Evolutionary conservation across 495 filamentous ascomycete genomes (phyloP).

Genomic region (Darksidea phi): DNA sequence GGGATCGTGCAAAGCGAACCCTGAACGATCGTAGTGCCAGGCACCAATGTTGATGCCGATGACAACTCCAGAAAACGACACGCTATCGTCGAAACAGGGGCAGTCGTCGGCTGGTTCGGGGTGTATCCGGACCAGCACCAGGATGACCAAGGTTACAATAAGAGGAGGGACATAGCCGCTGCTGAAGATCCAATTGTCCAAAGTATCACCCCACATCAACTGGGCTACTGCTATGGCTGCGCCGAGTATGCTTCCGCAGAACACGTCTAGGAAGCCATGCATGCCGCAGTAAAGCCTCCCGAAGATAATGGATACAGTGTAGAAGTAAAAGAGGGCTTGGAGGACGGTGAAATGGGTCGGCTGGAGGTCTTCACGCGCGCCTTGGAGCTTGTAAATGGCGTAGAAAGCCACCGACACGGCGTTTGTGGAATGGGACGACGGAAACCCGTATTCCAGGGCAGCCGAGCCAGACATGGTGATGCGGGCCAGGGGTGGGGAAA

Average conservation of each 20-base stretch:
- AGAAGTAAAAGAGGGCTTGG: conserved; percentile 70
- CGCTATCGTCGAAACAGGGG: conserved; percentile 95
- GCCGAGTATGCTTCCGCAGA: conserved; percentile 74
- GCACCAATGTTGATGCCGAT: conserved; percentile 75
- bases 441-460: conserved; percentile 94
- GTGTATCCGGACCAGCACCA: conserved; percentile 80
- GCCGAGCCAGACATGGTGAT: conserved; percentile 97
- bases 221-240: conserved; percentile 66
- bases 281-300: conserved; percentile 96
- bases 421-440: conserved; percentile 95
- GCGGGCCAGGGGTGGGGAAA: conserved; percentile 88
- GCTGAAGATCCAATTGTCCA: conserved; percentile 65
- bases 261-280: conserved; percentile 93
- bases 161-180: conserved; percentile 58
- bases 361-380: conserved; percentile 52
- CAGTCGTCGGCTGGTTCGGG: conserved; percentile 96
- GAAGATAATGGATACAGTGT: conserved; percentile 83
- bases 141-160: conserved; percentile 60
- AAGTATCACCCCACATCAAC: conserved; percentile 63
- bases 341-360: conserved; percentile 52
- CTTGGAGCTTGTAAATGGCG: conserved; percentile 63
- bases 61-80: conserved; percentile 85
- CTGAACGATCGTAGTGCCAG: conserved; percentile 70
- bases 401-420: conserved; percentile 93
- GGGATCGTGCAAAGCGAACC: conserved; percentile 53